Base-by-base conservation (phyloP, 164 flowering plant species). In the Malania oleifera region DNA sequence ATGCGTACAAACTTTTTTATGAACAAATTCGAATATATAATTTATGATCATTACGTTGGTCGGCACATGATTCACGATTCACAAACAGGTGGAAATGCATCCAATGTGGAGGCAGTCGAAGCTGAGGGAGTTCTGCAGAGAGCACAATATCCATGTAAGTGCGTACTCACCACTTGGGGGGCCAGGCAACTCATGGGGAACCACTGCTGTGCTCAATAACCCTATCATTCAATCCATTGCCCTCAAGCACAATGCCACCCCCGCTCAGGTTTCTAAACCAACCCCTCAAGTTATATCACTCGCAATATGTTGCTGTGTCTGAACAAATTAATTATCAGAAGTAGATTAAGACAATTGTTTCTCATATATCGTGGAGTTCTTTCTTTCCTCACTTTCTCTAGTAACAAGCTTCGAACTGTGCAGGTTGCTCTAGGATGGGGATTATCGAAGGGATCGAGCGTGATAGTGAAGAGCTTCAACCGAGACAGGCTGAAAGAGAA, bases 41-140 rank as follows among this genome's bases (percentile, higher is more conserved):
- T n/a, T n/a, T n/a, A n/a, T n/a, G n/a, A n/a, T n/a, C n/a, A n/a
- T n/a, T n/a, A n/a, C n/a, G n/a, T n/a, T n/a, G n/a, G n/a, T n/a
- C n/a, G n/a, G n/a, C n/a, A n/a, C n/a, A n/a, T n/a, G n/a, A n/a
- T n/a, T n/a, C n/a, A n/a, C n/a, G n/a, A n/a, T n/a, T n/a, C n/a
- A n/a, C n/a, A n/a, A n/a, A 47, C 64, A 87, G 92, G 96, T 89
- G 63, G 96, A 89, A 63, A 82, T 89, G 92, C 90, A 86, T 59
- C 96, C 96, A 15, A 66, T 75, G 72, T 89, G 96, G 93, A 81
- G 86, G 75, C 96, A 86, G 65, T 59, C 52, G n/a, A 86, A 74
- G 74, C 78, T 86, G 0, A 72, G 93, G 60, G 72, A 78, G 61
- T 66, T 73, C 0, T 89, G 96, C 68, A 67, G 54, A 1, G 83